Evolutionary conservation across 306 rosid species (phyloP).

Genomic region (Alnus glutinosa): DNA sequence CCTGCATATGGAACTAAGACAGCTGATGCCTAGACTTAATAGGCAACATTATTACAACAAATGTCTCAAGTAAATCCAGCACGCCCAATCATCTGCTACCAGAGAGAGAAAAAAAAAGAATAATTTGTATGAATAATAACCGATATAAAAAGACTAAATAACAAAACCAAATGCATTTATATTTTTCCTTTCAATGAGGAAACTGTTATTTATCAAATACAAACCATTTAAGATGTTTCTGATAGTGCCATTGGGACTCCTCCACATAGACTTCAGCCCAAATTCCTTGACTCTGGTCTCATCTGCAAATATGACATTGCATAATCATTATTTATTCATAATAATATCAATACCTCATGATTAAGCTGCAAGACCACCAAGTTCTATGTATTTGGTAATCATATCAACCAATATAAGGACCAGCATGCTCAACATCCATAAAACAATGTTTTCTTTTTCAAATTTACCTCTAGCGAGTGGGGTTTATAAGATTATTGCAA

Average conservation of each 20-base stretch:
- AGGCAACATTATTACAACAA: not conserved
- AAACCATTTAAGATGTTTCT: constrained; percentile 88
- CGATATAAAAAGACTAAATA: not conserved
- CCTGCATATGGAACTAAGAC: not conserved
- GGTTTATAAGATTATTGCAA: no score
- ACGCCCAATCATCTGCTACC: not conserved
- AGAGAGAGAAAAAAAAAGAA: not conserved
- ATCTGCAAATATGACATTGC: constrained; percentile 51
- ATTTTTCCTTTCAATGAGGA: not conserved
- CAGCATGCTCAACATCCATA: not conserved
- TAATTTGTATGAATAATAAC: not conserved
- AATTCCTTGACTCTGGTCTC: constrained; percentile 93
- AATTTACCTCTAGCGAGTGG: no score
- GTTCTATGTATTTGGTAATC: constrained; percentile 12
- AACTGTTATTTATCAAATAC: constrained; percentile 22
- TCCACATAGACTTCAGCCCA: constrained; percentile 96
- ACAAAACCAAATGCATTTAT: constrained; percentile 20
- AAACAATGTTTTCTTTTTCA: constrained; percentile 2
- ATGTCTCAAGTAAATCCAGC: not conserved
- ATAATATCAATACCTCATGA: constrained; percentile 5
- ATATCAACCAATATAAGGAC: not conserved
- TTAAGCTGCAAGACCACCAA: constrained; percentile 17
- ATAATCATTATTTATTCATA: constrained; percentile 8
- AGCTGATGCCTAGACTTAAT: not conserved
- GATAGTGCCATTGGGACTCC: constrained; percentile 98